Percentiles rank a stretch among this genome's conserved stretches.
phyloP scores from a whole-genome alignment of 2,329 filamentous ascomycete genomes.

The Beauveria bassiana region DNA sequence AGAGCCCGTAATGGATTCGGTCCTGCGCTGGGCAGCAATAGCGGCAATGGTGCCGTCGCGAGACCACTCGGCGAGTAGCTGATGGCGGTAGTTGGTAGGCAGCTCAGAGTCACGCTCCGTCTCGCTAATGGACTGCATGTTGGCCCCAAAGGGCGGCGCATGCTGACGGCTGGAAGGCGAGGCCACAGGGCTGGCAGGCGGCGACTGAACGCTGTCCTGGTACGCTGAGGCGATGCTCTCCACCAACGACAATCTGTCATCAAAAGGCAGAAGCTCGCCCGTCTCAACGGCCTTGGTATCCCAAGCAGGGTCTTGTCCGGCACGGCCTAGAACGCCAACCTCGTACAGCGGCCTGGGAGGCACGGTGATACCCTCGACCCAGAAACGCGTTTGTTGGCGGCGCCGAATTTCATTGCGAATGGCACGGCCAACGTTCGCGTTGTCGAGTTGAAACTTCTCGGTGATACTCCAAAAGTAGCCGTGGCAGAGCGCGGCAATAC shows the following conservation, averaged over 20 bases:
- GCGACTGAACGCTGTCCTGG: slow-evolving; percentile 51
- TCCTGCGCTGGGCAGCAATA: slow-evolving; percentile 61
- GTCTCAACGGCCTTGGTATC: slow-evolving; percentile 48
- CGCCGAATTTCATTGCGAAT: slow-evolving; percentile 71
- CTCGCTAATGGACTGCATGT: slow-evolving; percentile 31
- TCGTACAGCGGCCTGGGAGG: slow-evolving; percentile 59
- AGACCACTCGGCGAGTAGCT: slow-evolving; percentile 74
- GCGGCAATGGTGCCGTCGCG: slow-evolving; percentile 63
- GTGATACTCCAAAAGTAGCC: slow-evolving; percentile 80
- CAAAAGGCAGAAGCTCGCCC: slow-evolving; percentile 65
- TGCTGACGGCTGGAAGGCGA: slow-evolving; percentile 55
- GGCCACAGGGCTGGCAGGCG: slow-evolving; percentile 59
- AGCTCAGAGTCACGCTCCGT: slow-evolving; percentile 45
- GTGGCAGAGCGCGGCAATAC: slow-evolving; percentile 75
- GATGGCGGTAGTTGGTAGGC: slow-evolving; percentile 59
- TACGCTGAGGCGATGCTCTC: slow-evolving; percentile 69
- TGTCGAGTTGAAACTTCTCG: slow-evolving; percentile 70
- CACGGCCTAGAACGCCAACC: slow-evolving; percentile 47
- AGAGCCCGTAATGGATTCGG: slow-evolving; percentile 70
- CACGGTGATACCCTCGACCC: slow-evolving; percentile 66
- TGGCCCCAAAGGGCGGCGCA: slow-evolving; percentile 52
- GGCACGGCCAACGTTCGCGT: slow-evolving; percentile 57
- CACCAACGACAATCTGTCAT: slow-evolving; percentile 63
- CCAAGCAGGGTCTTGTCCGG: slow-evolving; percentile 36
- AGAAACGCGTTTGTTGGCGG: slow-evolving; percentile 66